Base-by-base conservation (phyloP, 1,139 yeast genomes). In the Wickerhamomyces sp. region DNA sequence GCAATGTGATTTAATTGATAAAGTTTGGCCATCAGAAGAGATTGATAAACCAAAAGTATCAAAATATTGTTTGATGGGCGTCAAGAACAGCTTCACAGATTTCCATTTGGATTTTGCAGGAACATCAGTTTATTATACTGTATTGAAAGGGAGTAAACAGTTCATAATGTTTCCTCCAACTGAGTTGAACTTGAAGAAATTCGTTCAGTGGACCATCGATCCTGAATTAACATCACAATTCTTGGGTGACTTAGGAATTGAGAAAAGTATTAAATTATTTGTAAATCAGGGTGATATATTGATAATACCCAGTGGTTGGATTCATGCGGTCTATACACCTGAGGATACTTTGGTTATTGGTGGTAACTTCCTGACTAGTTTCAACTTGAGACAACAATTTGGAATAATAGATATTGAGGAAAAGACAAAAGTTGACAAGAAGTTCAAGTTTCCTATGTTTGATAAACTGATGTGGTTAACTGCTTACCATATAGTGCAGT, bases 81-180 rank as follows among this genome's bases (percentile, higher is more conserved):
- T 87, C 0, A 67, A 70, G 31, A 78, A 81, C 42, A 80, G 94
- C 1, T 89, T 78, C 56, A 89, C 96, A 0, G 97, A 89, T 56
- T 89, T 88, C 60, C 97, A 89, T 58, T 70, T 89, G 33, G 97
- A 89, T 60, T 89, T 89, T 60, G 95, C 95, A 3, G 97, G 96
- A 0, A 86, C 96, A 0, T 84, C 92, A 0, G 97, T 89, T 5
- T 89, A 87, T 59, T 89, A 89, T 60, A 88, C 92, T 9, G 79
- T 89, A 3, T 64, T 90, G 17, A 65, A 71, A 9, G 97, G 97
- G 0, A 54, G 68, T 4, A 89, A 89, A 56, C 72, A 80, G 21
- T 89, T 89, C 53, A 61, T 88, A 36, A 74, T 89, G 71, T 79
- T 74, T 47, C 95, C 95, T 1, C 96, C 96, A 2, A 77, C 94